Evolutionary conservation across 2,329 filamentous ascomycete species (phyloP).

Genomic region (Venturia aucupariae): DNA sequence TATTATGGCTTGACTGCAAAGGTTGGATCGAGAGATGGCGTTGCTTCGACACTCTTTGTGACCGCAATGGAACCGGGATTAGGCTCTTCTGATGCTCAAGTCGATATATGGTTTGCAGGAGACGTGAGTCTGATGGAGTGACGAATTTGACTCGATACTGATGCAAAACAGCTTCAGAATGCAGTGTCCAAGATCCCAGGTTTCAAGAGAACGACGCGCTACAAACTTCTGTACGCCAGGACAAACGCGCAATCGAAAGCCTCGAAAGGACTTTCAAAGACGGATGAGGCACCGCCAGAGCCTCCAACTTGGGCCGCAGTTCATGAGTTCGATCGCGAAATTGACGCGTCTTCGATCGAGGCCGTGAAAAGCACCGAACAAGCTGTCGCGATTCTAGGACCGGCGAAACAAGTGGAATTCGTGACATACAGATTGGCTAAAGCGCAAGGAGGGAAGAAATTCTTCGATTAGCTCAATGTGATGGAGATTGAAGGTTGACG

Average conservation of each 20-base stretch:
- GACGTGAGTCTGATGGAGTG: not conserved
- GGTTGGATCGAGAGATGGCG: slow-evolving; percentile 18
- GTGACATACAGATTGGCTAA: slow-evolving; percentile 6
- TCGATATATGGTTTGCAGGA: not conserved
- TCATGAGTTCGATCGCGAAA: slow-evolving; percentile 20
- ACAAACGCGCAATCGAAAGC: slow-evolving; percentile 25
- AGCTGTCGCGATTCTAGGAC: not conserved
- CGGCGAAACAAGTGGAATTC: slow-evolving; percentile 6
- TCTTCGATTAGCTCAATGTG: slow-evolving; percentile 11
- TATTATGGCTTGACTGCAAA: slow-evolving; percentile 20
- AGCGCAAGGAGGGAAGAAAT: slow-evolving; percentile 8
- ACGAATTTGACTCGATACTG: not conserved
- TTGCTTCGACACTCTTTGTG: not conserved
- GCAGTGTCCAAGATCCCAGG: slow-evolving; percentile 14
- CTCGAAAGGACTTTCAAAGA: slow-evolving; percentile 23
- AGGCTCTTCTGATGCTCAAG: not conserved
- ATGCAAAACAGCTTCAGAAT: not conserved
- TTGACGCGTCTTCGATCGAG: slow-evolving; percentile 5
- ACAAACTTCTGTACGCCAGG: slow-evolving; percentile 22
- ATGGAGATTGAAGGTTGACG: no score
- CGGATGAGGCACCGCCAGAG: slow-evolving; percentile 21
- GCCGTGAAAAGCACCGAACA: not conserved
- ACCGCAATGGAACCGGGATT: not conserved
- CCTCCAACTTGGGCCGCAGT: slow-evolving; percentile 23
- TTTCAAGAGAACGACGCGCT: slow-evolving; percentile 21